Percentiles rank a stretch among this genome's conserved stretches.
phyloP scores from a whole-genome alignment of 2,329 filamentous ascomycete genomes.

The Endoconidiophora polonica region DNA sequence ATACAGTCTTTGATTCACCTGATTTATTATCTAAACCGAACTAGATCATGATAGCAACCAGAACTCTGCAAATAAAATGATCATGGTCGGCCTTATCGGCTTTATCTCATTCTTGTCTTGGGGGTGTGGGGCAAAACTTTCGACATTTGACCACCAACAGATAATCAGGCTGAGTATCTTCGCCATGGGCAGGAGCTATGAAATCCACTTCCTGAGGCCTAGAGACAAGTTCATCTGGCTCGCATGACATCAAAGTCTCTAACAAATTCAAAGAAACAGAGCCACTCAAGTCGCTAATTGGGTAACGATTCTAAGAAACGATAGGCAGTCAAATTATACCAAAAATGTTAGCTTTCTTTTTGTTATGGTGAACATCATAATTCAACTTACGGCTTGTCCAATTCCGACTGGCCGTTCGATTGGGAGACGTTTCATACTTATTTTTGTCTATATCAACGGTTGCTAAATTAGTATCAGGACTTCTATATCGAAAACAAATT shows the following conservation, averaged over 20 bases:
- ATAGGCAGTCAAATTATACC: too few species aligned
- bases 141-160: conserved; percentile 5
- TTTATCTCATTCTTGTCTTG: not conserved
- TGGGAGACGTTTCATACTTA: too few species aligned
- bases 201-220: not conserved
- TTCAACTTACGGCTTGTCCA: conserved; percentile 6
- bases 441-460: too few species aligned
- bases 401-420: conserved; percentile 1
- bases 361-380: not conserved
- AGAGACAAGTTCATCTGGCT: not conserved
- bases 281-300: not conserved
- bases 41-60: too few species aligned
- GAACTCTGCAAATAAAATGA: too few species aligned
- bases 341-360: not conserved
- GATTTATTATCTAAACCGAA: too few species aligned
- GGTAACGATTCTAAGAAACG: conserved; percentile 2
- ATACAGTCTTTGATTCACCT: too few species aligned
- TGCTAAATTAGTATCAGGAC: too few species aligned
- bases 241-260: conserved; percentile 3
- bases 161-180: not conserved
- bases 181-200: not conserved
- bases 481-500: too few species aligned
- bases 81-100: too few species aligned
- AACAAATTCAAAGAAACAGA: conserved; percentile 1
- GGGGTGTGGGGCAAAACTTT: not conserved